Percentiles rank a stretch among this genome's conserved stretches.
These are phyloP conservation scores for Primulina huaijiensis DNA, from an alignment of 257 asterid genomes.

Conservation along the genomic window DNA sequence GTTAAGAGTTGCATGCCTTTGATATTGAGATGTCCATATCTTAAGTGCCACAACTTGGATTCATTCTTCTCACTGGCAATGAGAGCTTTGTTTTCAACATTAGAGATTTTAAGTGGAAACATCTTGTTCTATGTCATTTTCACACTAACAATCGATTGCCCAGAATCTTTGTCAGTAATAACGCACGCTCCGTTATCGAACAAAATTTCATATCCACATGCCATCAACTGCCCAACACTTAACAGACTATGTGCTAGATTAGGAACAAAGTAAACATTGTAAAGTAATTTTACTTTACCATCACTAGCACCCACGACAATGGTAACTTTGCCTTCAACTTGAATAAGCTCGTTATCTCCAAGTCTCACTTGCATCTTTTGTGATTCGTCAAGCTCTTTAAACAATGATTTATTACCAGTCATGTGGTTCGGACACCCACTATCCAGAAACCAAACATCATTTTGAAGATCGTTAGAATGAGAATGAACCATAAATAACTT, in stretches of 20 bases:
- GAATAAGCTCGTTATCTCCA: background rate
- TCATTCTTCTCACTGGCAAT: background rate
- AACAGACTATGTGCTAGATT: background rate
- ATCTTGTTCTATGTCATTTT: background rate
- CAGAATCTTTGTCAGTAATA: background rate
- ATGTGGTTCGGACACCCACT: too few relatives aligned
- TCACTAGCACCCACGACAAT: background rate
- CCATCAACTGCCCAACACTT: background rate
- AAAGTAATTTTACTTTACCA: background rate
- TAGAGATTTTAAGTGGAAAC: slow-evolving; percentile 3
- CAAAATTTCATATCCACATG: background rate
- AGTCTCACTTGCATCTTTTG: too few relatives aligned
- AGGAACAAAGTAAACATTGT: background rate
- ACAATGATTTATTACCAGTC: too few relatives aligned
- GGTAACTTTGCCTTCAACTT: background rate
- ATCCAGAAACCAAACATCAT: too few relatives aligned
- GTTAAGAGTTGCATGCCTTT: background rate
- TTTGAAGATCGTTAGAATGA: too few relatives aligned
- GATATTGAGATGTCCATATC: slow-evolving; percentile 22
- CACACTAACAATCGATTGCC: background rate
- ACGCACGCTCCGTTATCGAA: slow-evolving; percentile 14
- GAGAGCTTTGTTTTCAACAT: background rate
- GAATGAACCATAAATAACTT: too few relatives aligned
- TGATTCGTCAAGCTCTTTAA: too few relatives aligned
- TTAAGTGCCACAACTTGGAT: slow-evolving; percentile 9